phyloP scores from a whole-genome alignment of 2,329 filamentous ascomycete genomes.

The Chaetomium globosum region DNA sequence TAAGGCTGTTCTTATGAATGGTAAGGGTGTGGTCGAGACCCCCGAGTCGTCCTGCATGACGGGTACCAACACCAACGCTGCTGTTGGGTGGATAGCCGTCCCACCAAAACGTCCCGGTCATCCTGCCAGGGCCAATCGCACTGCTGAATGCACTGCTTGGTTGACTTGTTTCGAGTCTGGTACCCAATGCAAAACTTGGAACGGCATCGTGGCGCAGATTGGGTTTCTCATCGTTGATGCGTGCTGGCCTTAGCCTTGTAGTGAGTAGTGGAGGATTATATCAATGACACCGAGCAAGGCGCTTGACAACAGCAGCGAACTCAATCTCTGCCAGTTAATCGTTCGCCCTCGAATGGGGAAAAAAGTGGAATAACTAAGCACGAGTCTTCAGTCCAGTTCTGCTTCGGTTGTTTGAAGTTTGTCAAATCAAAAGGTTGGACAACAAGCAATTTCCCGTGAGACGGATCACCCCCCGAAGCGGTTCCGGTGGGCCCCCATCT shows the following conservation, averaged over 20 bases:
- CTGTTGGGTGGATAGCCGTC: slow-evolving; percentile 22
- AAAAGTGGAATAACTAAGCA: not conserved
- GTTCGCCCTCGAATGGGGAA: not conserved
- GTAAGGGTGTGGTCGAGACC: slow-evolving; percentile 19
- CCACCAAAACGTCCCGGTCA: slow-evolving; percentile 10
- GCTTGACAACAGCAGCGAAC: not conserved
- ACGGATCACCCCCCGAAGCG: not conserved
- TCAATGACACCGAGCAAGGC: not conserved
- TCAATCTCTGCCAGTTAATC: not conserved
- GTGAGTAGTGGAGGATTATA: slow-evolving; percentile 7
- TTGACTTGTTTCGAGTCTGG: slow-evolving; percentile 27
- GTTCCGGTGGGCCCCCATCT: not conserved
- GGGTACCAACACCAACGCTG: slow-evolving; percentile 22
- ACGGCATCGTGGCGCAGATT: slow-evolving; percentile 21
- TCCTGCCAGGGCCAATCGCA: not conserved
- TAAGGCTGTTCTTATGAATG: slow-evolving; percentile 22
- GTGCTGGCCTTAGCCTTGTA: slow-evolving; percentile 1
- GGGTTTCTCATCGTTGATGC: slow-evolving; percentile 17
- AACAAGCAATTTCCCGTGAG: not conserved
- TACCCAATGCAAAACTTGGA: slow-evolving; percentile 20
- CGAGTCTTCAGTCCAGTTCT: not conserved
- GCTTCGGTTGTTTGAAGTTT: not conserved
- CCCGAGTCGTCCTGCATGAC: slow-evolving; percentile 27
- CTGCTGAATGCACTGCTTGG: slow-evolving; percentile 22
- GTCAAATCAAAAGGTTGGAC: not conserved